A percentile compares a stretch with the other conserved stretches of the same genome.
Evolutionary conservation across 2,329 filamentous ascomycete genomes (phyloP).

Genomic region (Penicillium sp.): DNA sequence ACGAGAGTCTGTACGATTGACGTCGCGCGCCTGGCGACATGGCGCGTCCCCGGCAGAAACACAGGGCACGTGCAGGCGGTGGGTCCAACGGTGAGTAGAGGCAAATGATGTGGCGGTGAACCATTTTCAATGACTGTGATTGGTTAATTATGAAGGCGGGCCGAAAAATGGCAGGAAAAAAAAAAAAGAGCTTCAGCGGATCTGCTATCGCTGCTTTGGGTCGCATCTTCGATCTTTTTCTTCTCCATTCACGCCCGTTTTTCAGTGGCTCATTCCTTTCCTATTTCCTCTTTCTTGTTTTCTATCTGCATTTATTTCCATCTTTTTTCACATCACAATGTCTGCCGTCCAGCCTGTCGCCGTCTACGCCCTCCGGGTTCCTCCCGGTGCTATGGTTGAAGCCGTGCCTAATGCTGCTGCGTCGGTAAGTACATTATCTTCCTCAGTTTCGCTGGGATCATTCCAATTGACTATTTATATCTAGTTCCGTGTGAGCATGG

Average conservation of each 20-base stretch:
- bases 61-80: slow-evolving; percentile 16
- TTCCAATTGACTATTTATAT: slow-evolving; percentile 2
- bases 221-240: slow-evolving; percentile 25
- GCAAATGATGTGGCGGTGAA: slow-evolving; percentile 24
- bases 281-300: slow-evolving; percentile 19
- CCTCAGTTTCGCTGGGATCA: not conserved
- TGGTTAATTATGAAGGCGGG: slow-evolving; percentile 16
- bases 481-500: slow-evolving; percentile 98
- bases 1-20: not conserved
- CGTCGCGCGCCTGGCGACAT: slow-evolving; percentile 9
- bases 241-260: slow-evolving; percentile 26
- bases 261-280: slow-evolving; percentile 26
- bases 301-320: slow-evolving; percentile 12
- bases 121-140: slow-evolving; percentile 7
- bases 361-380: slow-evolving; percentile 91
- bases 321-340: slow-evolving; percentile 38
- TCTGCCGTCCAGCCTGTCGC: slow-evolving; percentile 66
- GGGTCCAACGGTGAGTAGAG: slow-evolving; percentile 13
- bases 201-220: slow-evolving; percentile 23
- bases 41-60: slow-evolving; percentile 24
- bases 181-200: slow-evolving; percentile 22
- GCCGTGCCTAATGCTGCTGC: slow-evolving; percentile 79
- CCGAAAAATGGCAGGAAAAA: slow-evolving; percentile 23
- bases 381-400: slow-evolving; percentile 79
- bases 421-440: slow-evolving; percentile 65